These are phyloP conservation scores for Fraxinus greggii DNA, from an alignment of 305 asterid species.

Conservation along the genomic window DNA sequence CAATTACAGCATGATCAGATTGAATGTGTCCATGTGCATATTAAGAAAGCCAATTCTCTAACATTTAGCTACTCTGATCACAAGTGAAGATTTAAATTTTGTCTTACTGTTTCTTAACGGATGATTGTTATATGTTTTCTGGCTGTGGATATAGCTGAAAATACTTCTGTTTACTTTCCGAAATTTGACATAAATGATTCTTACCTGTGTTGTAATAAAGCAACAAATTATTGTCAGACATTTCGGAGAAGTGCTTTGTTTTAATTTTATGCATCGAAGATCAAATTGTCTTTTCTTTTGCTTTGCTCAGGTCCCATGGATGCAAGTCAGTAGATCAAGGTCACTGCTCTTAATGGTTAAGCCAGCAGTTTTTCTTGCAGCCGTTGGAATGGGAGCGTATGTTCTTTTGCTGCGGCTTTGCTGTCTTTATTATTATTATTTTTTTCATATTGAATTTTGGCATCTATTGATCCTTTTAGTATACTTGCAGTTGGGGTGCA, in stretches of 20 bases:
- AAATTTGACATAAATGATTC: not conserved
- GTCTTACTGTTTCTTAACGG: not conserved
- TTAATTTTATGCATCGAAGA: not conserved
- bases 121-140: not conserved
- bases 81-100: not conserved
- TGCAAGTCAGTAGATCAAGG: conserved; percentile 92
- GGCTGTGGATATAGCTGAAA: not conserved
- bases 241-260: not conserved
- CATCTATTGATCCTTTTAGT: not conserved
- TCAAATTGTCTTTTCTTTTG: conserved; percentile 1
- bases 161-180: not conserved
- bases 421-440: not conserved
- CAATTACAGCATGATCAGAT: not conserved
- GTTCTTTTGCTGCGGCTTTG: conserved; percentile 23
- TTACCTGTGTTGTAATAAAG: not conserved
- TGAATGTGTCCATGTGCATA: not conserved
- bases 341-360: conserved; percentile 80
- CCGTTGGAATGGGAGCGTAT: conserved; percentile 81
- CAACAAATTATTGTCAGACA: not conserved
- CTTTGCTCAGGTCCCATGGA: conserved; percentile 81
- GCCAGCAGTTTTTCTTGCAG: conserved; percentile 70
- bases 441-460: not conserved
- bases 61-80: not conserved
- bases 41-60: not conserved
- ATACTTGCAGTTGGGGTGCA: not conserved